Evolutionary conservation across 129 eudicot genomes (phyloP).

Genomic region (Flaveria robusta): DNA sequence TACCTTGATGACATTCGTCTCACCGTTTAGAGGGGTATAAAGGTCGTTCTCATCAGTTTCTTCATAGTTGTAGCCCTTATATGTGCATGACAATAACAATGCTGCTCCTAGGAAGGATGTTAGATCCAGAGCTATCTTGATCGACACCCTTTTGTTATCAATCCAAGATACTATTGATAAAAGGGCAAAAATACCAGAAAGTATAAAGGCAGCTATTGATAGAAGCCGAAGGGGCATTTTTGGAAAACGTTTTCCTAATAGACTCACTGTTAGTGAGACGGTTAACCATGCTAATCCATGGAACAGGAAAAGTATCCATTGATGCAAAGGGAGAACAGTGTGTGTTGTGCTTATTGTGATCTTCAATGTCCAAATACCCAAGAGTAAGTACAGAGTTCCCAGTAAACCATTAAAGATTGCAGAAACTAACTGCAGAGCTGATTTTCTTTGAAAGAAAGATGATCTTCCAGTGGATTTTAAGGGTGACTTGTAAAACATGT

Average conservation of each 20-base stretch:
- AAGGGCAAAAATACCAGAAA: conserved; percentile 47
- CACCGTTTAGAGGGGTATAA: conserved; percentile 55
- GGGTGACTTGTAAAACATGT: conserved; percentile 46
- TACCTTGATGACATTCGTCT: conserved; percentile 33
- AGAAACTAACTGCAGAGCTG: conserved; percentile 58
- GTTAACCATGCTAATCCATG: conserved; percentile 79
- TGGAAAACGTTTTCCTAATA: conserved; percentile 54
- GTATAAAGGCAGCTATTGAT: conserved; percentile 54
- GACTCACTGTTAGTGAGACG: conserved; percentile 60
- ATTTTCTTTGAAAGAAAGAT: conserved; percentile 33
- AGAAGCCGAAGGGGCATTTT: conserved; percentile 53
- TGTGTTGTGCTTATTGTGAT: conserved; percentile 36
- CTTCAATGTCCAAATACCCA: conserved; percentile 49
- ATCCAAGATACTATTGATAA: conserved; percentile 47
- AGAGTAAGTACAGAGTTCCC: conserved; percentile 49
- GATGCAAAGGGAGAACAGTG: conserved; percentile 55
- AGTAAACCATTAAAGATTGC: conserved; percentile 61
- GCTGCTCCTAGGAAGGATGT: conserved; percentile 66
- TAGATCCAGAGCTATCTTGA: conserved; percentile 61
- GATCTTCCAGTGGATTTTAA: conserved; percentile 34
- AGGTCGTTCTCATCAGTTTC: conserved; percentile 41
- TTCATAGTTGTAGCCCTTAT: conserved; percentile 54
- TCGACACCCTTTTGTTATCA: conserved; percentile 39
- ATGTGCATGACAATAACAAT: conserved; percentile 66
- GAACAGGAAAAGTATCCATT: conserved; percentile 56